These are phyloP conservation scores for Naganishia friedmannii DNA, from an alignment of 768 basidiomycete species.

Conservation along the genomic window DNA sequence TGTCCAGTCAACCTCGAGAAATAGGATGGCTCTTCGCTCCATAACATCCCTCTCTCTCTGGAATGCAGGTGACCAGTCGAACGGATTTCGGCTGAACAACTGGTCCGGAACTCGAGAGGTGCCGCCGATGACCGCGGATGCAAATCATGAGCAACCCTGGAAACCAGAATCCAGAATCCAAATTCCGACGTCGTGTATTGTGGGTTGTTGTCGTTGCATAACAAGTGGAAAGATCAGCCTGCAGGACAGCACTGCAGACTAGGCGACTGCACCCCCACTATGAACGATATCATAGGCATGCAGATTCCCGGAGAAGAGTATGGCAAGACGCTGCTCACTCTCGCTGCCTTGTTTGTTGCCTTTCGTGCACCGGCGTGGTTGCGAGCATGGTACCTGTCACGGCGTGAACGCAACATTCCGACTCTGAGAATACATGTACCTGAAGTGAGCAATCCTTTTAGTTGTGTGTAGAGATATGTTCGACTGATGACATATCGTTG, in stretches of 20 bases:
- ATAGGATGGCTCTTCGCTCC: too few species aligned
- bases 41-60: not conserved
- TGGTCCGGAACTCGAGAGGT: not conserved
- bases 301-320: conserved; percentile 10
- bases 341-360: conserved; percentile 9
- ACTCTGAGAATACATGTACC: not conserved
- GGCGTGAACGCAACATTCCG: not conserved
- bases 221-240: too few species aligned
- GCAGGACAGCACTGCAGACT: too few species aligned
- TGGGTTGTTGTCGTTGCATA: not conserved
- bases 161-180: not conserved
- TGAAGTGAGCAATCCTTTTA: not conserved
- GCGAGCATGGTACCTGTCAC: conserved; percentile 2
- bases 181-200: too few species aligned
- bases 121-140: not conserved
- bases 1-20: not conserved
- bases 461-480: not conserved
- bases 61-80: not conserved
- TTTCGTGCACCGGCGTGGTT: conserved; percentile 15
- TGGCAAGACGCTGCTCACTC: not conserved
- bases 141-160: not conserved
- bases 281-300: not conserved
- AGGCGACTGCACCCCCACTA: too few species aligned
- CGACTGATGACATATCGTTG: not conserved
- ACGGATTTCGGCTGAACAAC: not conserved